Conservation (phyloP, 2,329 filamentous ascomycete genomes). For the Talaromyces sp. region DNA sequence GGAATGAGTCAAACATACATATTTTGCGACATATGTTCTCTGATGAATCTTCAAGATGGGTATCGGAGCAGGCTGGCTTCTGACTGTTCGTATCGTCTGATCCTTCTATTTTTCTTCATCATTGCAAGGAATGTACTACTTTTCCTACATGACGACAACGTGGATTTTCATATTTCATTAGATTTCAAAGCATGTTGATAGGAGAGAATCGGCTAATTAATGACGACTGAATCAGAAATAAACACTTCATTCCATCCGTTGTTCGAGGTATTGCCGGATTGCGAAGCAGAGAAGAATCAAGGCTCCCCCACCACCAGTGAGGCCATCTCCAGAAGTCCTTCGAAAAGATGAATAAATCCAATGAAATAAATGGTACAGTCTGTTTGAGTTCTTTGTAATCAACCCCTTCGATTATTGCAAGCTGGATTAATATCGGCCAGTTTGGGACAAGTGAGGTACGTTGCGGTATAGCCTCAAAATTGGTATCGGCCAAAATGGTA, state of each 20-base stretch:
- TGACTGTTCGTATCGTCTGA: not conserved
- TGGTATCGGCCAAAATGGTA: not conserved
- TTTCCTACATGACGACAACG: not conserved
- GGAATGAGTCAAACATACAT: not conserved
- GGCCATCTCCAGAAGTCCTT: not conserved
- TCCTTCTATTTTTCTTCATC: not conserved
- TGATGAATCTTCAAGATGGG: too few species aligned
- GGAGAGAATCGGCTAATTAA: not conserved
- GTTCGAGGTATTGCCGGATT: not conserved
- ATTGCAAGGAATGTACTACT: not conserved
- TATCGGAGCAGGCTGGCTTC: not conserved
- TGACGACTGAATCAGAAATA: not conserved
- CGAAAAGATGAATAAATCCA: not conserved
- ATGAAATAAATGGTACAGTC: not conserved
- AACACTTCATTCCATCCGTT: not conserved
- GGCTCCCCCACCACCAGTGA: not conserved
- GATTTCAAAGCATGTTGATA: not conserved
- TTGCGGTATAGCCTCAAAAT: not conserved
- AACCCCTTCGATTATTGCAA: not conserved
- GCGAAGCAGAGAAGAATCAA: not conserved
- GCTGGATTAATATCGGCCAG: not conserved
- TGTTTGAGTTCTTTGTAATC: not conserved
- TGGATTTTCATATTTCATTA: not conserved
- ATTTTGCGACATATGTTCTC: not conserved
- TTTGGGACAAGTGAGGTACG: not conserved